These are phyloP conservation scores for Tolypocladium inflatum DNA, from an alignment of 2,329 filamentous ascomycete species.

Conservation along the genomic window DNA sequence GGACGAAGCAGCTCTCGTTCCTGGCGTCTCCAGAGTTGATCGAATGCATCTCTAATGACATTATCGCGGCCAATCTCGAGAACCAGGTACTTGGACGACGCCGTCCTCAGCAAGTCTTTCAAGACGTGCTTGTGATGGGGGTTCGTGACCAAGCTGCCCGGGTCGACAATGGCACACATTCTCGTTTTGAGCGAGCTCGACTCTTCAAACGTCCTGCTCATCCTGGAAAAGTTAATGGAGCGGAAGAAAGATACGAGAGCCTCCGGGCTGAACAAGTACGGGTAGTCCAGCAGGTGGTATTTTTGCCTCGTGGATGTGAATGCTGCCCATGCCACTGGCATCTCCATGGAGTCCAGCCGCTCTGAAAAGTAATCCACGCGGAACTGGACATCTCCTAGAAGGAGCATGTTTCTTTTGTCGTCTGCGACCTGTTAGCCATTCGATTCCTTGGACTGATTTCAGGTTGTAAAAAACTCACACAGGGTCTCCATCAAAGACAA, in stretches of 20 bases:
- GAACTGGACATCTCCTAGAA: slow-evolving; percentile 61
- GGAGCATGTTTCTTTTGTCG: slow-evolving; percentile 51
- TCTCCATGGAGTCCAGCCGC: slow-evolving; percentile 62
- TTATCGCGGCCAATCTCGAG: slow-evolving; percentile 58
- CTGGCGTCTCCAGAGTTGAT: slow-evolving; percentile 84
- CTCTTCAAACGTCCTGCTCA: slow-evolving; percentile 71
- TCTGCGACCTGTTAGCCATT: slow-evolving; percentile 31
- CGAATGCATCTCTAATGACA: slow-evolving; percentile 64
- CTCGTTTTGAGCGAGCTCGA: slow-evolving; percentile 48
- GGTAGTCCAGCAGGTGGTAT: slow-evolving; percentile 69
- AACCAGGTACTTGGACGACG: slow-evolving; percentile 62
- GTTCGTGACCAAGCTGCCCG: slow-evolving; percentile 45
- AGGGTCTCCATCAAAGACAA: slow-evolving; percentile 64
- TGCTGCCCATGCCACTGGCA: slow-evolving; percentile 63
- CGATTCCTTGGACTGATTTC: not conserved
- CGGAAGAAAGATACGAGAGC: slow-evolving; percentile 77
- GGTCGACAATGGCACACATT: slow-evolving; percentile 45
- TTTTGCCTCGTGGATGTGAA: slow-evolving; percentile 51
- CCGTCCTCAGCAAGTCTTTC: slow-evolving; percentile 52
- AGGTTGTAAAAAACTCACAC: slow-evolving; percentile 42
- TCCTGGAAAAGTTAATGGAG: slow-evolving; percentile 75
- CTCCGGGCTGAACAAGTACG: slow-evolving; percentile 67
- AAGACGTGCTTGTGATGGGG: slow-evolving; percentile 51
- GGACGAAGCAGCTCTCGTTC: slow-evolving; percentile 74
- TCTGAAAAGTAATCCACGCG: slow-evolving; percentile 68